Evolutionary conservation across 1,284 basidiomycete species (phyloP).

Genomic region (Leccinum solheimii): DNA sequence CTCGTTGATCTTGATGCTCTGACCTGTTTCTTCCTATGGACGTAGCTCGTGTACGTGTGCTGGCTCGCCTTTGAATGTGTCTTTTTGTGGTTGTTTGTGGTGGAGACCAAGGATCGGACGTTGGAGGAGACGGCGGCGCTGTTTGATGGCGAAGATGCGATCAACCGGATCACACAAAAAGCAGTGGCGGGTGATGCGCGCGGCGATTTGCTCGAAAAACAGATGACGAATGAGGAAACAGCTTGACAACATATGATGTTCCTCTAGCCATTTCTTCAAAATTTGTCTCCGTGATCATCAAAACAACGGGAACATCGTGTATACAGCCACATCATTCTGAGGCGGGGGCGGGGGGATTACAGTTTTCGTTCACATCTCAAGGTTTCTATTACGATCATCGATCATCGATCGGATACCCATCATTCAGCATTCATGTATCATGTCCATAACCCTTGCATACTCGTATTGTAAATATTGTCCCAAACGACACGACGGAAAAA

Average conservation of each 20-base stretch:
- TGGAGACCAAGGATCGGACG: conserved; percentile 72
- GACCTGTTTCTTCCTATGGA: background rate
- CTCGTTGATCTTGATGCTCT: background rate
- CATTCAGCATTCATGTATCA: background rate
- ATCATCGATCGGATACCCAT: background rate
- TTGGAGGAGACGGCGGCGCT: conserved; percentile 75
- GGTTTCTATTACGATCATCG: background rate
- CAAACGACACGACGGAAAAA: no score
- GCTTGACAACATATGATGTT: conserved; percentile 6
- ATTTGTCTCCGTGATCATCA: background rate
- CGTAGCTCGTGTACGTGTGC: conserved; percentile 62
- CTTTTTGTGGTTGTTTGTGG: conserved; percentile 65
- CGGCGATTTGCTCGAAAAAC: conserved; percentile 39
- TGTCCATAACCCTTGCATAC: background rate
- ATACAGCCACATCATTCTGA: no score
- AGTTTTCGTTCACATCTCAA: background rate
- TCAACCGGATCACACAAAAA: conserved; percentile 41
- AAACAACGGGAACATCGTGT: background rate
- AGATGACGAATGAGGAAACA: conserved; percentile 4
- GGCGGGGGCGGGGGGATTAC: background rate
- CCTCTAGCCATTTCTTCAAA: background rate
- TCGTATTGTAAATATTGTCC: background rate
- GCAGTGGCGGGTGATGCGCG: conserved; percentile 26
- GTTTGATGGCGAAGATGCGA: conserved; percentile 64
- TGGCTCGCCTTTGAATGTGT: conserved; percentile 67